Evolutionary conservation across 768 basidiomycete genomes (phyloP), one percentile per base, ranked within the genome.

Genomic region (Suillus paluster): DNA sequence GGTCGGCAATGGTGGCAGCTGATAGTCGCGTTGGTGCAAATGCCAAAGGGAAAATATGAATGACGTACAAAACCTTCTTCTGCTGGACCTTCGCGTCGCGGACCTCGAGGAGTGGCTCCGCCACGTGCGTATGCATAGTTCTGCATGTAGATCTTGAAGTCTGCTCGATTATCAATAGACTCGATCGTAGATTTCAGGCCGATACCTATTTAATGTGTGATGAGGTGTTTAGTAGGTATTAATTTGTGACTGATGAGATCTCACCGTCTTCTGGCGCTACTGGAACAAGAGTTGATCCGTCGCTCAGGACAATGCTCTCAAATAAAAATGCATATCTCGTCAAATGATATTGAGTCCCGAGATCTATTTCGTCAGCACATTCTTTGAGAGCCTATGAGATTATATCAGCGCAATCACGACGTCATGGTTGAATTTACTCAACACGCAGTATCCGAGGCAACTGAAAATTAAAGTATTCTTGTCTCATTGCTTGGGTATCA

Each of bases 391-490:
- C 85, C 94, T 95, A 53, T 60, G 61, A 39, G 46, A 11, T 57
- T 17, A 46, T 34, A 57, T 39, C 23, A 42, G 50, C 42, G 59
- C 73, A 21, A 67, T 64, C 38, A 56, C 8, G 25, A 62, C 17
- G 36, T 61, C 48, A 27, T 33, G 38, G 33, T 23, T 50, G 8
- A 36, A 14, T 42, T 12, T 49, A 48, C 42, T 34, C 59, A 38
- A 45, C n/a, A 57, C 97, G 85, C 42, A 99, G 77, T 61, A 98
- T 92, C 66, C 95, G 90, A 59, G 97, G 97, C 44, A 98, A 79
- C 70, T 98, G 97, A 70, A 97, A 92, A 74, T 98, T 97, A 77
- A 97, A 99, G 74, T 98, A 99, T 71, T 99, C 97, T 74, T 98
- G 96, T 64, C 96, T 84, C 79, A 94, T 87, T 5, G 87, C 80